Evolutionary conservation across 2,329 filamentous ascomycete species (phyloP), one percentile per base, ranked within the genome.

Genomic region (Scopulariopsis brevicaulis): DNA sequence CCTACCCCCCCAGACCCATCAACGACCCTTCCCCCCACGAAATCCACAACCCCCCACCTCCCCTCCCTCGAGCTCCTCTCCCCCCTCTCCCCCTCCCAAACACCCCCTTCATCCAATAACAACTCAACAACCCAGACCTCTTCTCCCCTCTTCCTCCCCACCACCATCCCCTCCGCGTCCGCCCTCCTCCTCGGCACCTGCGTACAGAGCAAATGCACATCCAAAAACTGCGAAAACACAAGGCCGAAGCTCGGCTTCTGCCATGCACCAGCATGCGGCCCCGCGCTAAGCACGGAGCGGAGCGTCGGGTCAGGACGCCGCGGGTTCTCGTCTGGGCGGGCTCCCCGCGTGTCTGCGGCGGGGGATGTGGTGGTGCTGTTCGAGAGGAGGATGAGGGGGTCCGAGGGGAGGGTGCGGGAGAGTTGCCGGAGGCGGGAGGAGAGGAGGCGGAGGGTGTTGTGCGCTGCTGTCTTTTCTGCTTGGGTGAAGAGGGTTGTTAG

Each of bases 171-270:
- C 62, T 75, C 75, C 2, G 71, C 75, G 54, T 79, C 77, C 1
- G 56, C 65, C 18, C 64, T 66, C 4, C 65, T 66, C 50, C 71
- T 69, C 25, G 79, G 76, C 1, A 81, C 60, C 3, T 65, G 65
- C 4, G 74, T 77, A 59, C 77, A 75, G 2, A 85, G 69, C 5
- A 85, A 62, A 60, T 84, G 81, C 20, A 84, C 56, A 53, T 82
- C 76, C 0, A 82, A 69, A 50, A 84, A 71, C 66, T 81, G 77
- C 6, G 74, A 63, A 61, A 85, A 85, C 4, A 79, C 73, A 15
- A 74, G 69, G 5, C 82, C 82, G 58, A 82, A 83, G 18, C 72
- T 73, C 6, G 79, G 78, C 60, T 77, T 81, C 60, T 70, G 75
- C 56, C 68, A 65, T 10, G 68, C 37, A 53, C 63, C 48, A 59